A percentile compares a stretch with the other conserved stretches of the same genome.
phyloP scores from a whole-genome alignment of 306 rosid genomes.

The Alnus rubra region DNA sequence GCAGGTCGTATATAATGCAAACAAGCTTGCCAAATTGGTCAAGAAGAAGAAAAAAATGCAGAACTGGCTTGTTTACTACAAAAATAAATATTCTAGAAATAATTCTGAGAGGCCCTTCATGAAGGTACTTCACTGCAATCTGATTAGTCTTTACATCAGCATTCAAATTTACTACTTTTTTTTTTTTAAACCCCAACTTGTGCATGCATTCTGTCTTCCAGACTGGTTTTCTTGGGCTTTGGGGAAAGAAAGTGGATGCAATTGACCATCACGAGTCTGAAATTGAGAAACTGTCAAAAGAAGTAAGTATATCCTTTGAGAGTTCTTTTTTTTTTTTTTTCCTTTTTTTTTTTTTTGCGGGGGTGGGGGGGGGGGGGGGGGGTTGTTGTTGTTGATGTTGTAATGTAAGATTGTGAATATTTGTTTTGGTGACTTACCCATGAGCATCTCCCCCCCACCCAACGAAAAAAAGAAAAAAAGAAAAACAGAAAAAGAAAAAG shows the following conservation, averaged over 20 bases:
- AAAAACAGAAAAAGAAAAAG: not conserved
- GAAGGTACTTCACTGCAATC: slow-evolving; percentile 56
- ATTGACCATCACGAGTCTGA: slow-evolving; percentile 64
- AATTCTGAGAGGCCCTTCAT: slow-evolving; percentile 51
- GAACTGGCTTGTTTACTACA: slow-evolving; percentile 91
- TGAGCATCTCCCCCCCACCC: not conserved
- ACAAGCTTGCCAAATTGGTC: slow-evolving; percentile 70
- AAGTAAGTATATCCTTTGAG: slow-evolving; percentile 54
- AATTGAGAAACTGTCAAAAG: slow-evolving; percentile 59
- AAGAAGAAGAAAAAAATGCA: slow-evolving; percentile 77
- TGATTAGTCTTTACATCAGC: not conserved
- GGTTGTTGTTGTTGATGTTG: too few relatives aligned
- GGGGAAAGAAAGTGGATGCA: slow-evolving; percentile 78
- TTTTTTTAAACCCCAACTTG: slow-evolving; percentile 20
- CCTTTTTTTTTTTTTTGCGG: too few relatives aligned
- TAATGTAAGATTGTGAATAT: not conserved
- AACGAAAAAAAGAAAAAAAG: not conserved
- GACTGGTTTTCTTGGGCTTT: slow-evolving; percentile 91
- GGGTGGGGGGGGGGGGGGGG: too few relatives aligned
- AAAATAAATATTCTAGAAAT: slow-evolving; percentile 63
- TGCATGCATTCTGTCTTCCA: slow-evolving; percentile 34
- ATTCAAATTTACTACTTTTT: slow-evolving; percentile 19
- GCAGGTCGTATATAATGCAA: slow-evolving; percentile 86
- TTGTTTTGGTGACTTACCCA: not conserved
- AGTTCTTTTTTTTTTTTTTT: not conserved